Percentiles rank a stretch among this genome's conserved stretches.
Conservation (phyloP, 768 basidiomycete species). For the Gelatoporia subvermispora region DNA sequence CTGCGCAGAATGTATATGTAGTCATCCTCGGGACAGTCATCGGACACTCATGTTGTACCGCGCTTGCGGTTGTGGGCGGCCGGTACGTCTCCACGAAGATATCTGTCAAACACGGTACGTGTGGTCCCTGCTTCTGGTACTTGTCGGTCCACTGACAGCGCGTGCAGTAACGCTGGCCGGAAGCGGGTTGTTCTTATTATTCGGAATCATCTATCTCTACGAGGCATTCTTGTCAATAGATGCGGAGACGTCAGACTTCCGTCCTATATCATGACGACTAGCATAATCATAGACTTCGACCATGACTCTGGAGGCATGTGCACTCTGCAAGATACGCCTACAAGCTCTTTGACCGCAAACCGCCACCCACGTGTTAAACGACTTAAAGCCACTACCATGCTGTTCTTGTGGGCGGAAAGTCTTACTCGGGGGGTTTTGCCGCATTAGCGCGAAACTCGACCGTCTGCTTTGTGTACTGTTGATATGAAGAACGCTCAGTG, state of each 20-base stretch:
- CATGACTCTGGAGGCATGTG: too few species aligned
- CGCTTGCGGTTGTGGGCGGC: slow-evolving; percentile 89
- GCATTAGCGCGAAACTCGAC: too few species aligned
- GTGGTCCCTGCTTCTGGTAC: neutral
- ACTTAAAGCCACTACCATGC: too few species aligned
- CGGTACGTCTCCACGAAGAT: slow-evolving; percentile 91
- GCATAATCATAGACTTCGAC: neutral
- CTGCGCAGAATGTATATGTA: slow-evolving; percentile 83
- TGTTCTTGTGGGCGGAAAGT: too few species aligned
- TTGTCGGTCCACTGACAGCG: neutral
- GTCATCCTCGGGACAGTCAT: slow-evolving; percentile 87
- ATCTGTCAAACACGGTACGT: slow-evolving; percentile 87
- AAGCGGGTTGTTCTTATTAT: slow-evolving; percentile 77
- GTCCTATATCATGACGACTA: slow-evolving; percentile 8
- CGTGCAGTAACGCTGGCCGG: slow-evolving; percentile 75
- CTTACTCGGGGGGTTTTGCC: too few species aligned
- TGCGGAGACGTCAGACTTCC: slow-evolving; percentile 18
- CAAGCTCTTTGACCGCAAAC: too few species aligned
- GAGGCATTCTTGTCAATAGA: slow-evolving; percentile 34
- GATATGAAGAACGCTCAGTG: too few species aligned
- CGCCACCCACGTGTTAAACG: too few species aligned
- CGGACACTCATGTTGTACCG: slow-evolving; percentile 85
- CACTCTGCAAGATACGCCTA: too few species aligned
- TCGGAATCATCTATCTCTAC: slow-evolving; percentile 74
- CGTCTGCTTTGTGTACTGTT: too few species aligned